phyloP scores from a whole-genome alignment of 2,329 filamentous ascomycete genomes.

The Phyllosticta capitalensis region DNA sequence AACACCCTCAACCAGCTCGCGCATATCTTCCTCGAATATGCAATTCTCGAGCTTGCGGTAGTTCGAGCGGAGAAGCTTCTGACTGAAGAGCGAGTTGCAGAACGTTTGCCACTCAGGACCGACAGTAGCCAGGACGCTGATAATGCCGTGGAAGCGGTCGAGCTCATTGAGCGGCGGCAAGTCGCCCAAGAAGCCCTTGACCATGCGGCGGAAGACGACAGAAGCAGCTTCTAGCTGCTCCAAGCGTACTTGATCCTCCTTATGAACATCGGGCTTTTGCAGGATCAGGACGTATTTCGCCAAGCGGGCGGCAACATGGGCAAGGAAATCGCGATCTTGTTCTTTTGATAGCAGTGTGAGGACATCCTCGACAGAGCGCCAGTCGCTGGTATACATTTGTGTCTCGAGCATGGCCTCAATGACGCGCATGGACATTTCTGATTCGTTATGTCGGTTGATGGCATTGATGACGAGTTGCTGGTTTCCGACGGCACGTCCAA shows the following conservation, averaged over 20 bases:
- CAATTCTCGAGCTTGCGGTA: constrained; percentile 16
- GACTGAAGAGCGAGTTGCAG: constrained; percentile 4
- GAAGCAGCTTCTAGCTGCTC: background rate
- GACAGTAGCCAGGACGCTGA: constrained; percentile 20
- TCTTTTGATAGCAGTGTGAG: constrained; percentile 15
- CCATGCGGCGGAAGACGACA: background rate
- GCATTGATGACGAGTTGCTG: constrained; percentile 20
- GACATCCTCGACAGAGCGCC: constrained; percentile 32
- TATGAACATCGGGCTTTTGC: background rate
- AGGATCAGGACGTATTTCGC: constrained; percentile 8
- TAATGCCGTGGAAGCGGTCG: constrained; percentile 1
- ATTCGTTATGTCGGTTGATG: constrained; percentile 9
- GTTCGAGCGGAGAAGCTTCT: background rate
- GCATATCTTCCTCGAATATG: constrained; percentile 32
- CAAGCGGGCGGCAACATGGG: background rate
- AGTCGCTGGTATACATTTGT: constrained; percentile 32
- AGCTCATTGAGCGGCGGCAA: background rate
- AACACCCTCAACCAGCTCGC: constrained; percentile 42
- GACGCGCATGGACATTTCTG: constrained; percentile 15
- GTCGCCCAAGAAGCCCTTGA: background rate
- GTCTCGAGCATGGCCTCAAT: constrained; percentile 33
- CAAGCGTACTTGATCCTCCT: background rate
- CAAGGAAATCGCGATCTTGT: background rate
- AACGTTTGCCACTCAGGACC: constrained; percentile 14
- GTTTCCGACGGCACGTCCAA: constrained; percentile 43